Evolutionary conservation across 441 rosid genomes (phyloP), one percentile per base, ranked within the genome.

Genomic region (Aleurites moluccanus): DNA sequence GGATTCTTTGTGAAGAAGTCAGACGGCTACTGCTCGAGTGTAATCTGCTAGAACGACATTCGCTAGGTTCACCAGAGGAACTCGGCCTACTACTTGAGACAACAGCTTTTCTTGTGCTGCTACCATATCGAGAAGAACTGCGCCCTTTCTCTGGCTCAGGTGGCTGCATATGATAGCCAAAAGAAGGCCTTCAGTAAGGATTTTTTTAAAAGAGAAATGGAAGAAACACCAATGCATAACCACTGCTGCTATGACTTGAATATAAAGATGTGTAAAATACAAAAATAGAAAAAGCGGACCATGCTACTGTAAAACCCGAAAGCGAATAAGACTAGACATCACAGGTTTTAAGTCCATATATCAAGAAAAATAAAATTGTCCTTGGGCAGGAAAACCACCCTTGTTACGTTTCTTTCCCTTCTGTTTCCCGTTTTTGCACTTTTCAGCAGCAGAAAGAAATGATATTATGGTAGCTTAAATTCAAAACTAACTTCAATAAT

Each of bases 1-100:
- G 97, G 64, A 79, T 53, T 84, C 94, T 89, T 30, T 91, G 97
- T 1, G 94, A 80, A 28, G 92, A 85, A 62, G 94, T 83, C 40
- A 87, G 68, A 49, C 92, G 91, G 33, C 90, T 86, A 73, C 84
- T 78, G 21, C 86, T 84, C 15, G 98, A 84, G 56, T 83, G 84
- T 75, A 92, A 57, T 71, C 94, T 83, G 82, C 89, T 84, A 42
- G 88, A 50, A 27, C 91, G 90, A 73, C 80, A 53, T 8, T 91
- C 96, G 52, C 88, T 83, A 65, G 87, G 91, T 77, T 89, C 97
- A 23, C 92, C 94, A 0, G 96, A 90, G 44, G 99, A 92, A 81
- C 90, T 85, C n/a, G 96, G 98, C 81, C 89, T 74, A 67, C 94
- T 85, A 81, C 85, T 86, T 56, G 91, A 79, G 55, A 77, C 80